Base-by-base conservation (phyloP, 1,284 basidiomycete species). In the Malassezia arunalokei region DNA sequence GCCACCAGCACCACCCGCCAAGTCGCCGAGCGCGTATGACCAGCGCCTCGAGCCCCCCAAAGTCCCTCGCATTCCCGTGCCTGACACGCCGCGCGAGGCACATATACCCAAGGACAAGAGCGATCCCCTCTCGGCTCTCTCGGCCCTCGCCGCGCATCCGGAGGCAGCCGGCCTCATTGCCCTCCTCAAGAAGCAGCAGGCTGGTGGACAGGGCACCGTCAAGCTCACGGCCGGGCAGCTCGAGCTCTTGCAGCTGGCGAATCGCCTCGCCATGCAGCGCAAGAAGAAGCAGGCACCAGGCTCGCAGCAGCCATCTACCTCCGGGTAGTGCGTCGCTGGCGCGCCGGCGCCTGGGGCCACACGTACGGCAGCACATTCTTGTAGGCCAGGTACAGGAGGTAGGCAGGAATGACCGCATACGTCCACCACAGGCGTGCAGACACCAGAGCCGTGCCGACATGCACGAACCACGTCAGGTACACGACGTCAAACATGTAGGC, bases 401-500 rank as follows among this genome's bases (percentile, higher is more conserved):
- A 75, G 12, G 58, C 49, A 1, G 74, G 74, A 40, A 75, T 74
- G 44, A 51, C 43, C 24, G 40, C 31, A n/a, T 51, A 56, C 20
- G 43, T 46, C 54, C 54, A 56, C 54, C 54, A 56, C 14, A 51
- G 45, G 14, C 33, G 20, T n/a, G 20, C 37, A 24, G 57, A 48
- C 42, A 73, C 47, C 24, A 75, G 47, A 28, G 72, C 62, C 8
- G 73, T 65, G 20, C 58, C 47, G 37, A 73, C 47, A 44, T 74
- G 73, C 2, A 72, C 65, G 48, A 70, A 67, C 73, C 74, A 75
- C 0, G 74, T 75, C 8, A 75, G 62, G 49, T 75, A 75, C 51
- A 75, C 56, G 7, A 74, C 47, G 51, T 75, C 74, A 28, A 74
- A 74, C 64, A 74, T 69, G 37, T 57, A 71, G 62, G 66, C 58